Conservation (phyloP, 1,284 basidiomycete species). For the Xerocomus cyaneibrunnescens region DNA sequence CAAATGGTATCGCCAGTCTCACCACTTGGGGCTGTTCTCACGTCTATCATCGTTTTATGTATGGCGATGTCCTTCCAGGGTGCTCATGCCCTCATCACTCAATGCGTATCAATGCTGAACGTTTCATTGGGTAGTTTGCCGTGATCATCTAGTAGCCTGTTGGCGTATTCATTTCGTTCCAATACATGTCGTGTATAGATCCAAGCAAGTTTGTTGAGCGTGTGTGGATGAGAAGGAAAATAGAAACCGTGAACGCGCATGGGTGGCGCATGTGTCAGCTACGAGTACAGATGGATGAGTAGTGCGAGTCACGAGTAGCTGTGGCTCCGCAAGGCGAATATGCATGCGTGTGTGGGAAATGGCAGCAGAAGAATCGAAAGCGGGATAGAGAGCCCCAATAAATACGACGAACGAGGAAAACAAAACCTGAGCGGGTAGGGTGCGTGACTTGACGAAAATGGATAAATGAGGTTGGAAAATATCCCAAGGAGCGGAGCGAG, state of each 20-base stretch:
- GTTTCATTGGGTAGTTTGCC: too few relatives aligned
- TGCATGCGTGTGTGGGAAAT: background rate
- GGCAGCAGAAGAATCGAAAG: conserved; percentile 11
- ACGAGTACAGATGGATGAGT: conserved; percentile 28
- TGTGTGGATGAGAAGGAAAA: background rate
- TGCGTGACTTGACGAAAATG: conserved; percentile 11
- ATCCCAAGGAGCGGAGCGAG: background rate
- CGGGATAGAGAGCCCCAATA: conserved; percentile 12
- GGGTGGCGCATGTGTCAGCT: conserved; percentile 9
- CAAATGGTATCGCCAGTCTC: too few relatives aligned
- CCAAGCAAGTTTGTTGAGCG: conserved; percentile 17
- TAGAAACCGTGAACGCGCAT: conserved; percentile 6
- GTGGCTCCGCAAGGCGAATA: conserved; percentile 8
- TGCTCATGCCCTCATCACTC: too few relatives aligned
- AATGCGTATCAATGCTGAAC: too few relatives aligned
- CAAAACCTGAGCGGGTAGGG: conserved; percentile 5
- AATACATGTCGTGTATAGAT: conserved; percentile 23
- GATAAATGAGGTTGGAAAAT: conserved; percentile 15
- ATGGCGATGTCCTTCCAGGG: background rate
- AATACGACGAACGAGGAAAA: conserved; percentile 17
- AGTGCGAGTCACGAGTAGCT: conserved; percentile 8
- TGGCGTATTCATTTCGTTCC: conserved; percentile 6
- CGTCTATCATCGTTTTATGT: too few relatives aligned
- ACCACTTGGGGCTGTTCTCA: too few relatives aligned
- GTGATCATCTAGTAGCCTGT: conserved; percentile 3